phyloP scores from a whole-genome alignment of 139 green algal species.

The Chlamydomonas sp. region DNA sequence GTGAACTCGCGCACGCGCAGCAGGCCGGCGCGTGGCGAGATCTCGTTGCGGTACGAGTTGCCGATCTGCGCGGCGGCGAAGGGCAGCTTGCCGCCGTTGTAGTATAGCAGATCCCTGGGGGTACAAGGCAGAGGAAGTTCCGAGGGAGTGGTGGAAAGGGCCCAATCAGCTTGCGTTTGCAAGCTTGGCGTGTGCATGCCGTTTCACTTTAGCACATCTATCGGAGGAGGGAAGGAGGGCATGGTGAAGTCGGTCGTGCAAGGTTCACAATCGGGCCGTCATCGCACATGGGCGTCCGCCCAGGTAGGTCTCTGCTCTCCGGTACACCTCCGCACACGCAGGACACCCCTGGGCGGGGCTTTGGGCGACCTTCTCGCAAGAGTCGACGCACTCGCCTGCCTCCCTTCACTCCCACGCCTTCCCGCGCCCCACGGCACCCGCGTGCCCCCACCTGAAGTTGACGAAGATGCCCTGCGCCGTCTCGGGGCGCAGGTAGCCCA shows the following conservation, averaged over 20 bases:
- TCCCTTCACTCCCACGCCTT: background rate
- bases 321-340: too few relatives aligned
- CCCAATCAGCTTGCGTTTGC: too few relatives aligned
- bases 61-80: slow-evolving; percentile 99
- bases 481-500: slow-evolving; percentile 91
- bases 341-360: background rate
- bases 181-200: too few relatives aligned
- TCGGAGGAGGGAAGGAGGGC: background rate
- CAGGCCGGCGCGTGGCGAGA: slow-evolving; percentile 89
- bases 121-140: too few relatives aligned
- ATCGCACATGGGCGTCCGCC: background rate
- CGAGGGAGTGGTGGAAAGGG: too few relatives aligned
- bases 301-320: too few relatives aligned
- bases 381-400: background rate
- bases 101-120: slow-evolving; percentile 94
- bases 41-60: slow-evolving; percentile 97
- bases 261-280: background rate
- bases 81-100: slow-evolving; percentile 97
- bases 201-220: background rate
- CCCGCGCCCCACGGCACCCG: too few relatives aligned
- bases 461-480: slow-evolving; percentile 94
- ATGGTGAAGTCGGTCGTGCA: background rate
- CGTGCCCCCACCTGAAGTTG: slow-evolving; percentile 78
- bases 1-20: slow-evolving; percentile 99
- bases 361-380: background rate